Base-by-base conservation (phyloP, 2,329 filamentous ascomycete species). In the Ophiostoma piceae region DNA sequence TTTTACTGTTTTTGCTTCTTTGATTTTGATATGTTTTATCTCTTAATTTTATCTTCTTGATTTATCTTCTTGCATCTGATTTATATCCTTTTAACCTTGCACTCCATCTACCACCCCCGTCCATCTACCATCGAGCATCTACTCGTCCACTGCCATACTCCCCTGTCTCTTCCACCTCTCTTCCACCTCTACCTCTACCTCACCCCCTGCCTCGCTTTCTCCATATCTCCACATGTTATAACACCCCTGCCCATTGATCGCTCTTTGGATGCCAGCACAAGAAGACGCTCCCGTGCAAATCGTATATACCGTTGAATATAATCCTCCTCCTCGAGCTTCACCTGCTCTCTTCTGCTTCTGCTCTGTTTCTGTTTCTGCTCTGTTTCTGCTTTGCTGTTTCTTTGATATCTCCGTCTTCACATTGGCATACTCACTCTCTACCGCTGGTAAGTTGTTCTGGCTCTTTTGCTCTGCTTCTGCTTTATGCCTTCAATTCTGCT, bases 181-280 rank as follows among this genome's bases (percentile, higher is more conserved):
- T 54, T 57, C 66, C 41, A 54, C 19, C n/a, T 43, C 47, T 43
- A 12, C n/a, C 51, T 60, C 60, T 64, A 67, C 68, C 37, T 60
- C 64, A 66, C 68, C 35, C 41, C 47, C 41, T 54, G 22, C 66
- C 51, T 32, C 51, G 54, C 54, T 66, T 51, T 67, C 70, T 54
- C 35, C 68, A 35, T 68, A 37, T 69, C 65, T 69, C 64, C 65
- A 54, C 64, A 41, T 66, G 32, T 62, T 64, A 14, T 54, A 43
- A 14, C 39, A 71, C 67, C 69, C 69, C 67, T 71, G 67, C 51
- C 22, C 51, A 26, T 57, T 26, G 51, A 29, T 19, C 16, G 16
- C 43, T 54, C 32, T 22, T 37, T 68, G 43, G 47, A 39, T 47
- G 47, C 12, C 43, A 68, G 41, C 22, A 71, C 29, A 68, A 62